Base-by-base conservation (phyloP, 352 stramenopile species). In the Phytophthora macrochlamydospora region DNA sequence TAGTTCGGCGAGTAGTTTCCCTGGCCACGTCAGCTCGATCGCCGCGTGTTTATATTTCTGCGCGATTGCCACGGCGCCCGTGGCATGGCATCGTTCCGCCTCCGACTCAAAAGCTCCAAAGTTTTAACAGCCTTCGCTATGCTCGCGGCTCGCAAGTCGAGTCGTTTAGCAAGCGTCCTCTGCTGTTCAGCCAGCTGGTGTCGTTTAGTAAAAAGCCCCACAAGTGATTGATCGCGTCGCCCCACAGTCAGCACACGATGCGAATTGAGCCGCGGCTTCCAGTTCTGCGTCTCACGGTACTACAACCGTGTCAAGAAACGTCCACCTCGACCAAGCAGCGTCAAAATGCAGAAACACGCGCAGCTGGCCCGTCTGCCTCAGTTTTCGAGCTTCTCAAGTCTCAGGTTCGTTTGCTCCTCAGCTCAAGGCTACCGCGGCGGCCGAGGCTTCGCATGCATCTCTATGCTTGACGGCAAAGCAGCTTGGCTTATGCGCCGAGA, bases 281-380 rank as follows among this genome's bases (percentile, higher is more conserved):
- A 18, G n/a, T 59, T 59, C 14, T 59, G 42, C 31, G 18, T 7
- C 5, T 2, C 32, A 59, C 53, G 53, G 53, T 59, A 59, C 42
- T 28, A 38, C 29, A 7, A 7, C 13, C 28, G 53, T 59, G 30
- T 49, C 51, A 57, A 59, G 38, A 51, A 50, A 51, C 11, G 40
- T 59, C 52, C 52, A 31, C 53, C 53, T 40, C 42, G 40, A 45
- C 31, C 53, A 59, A 59, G 53, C 53, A 59, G 53, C 53, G 14
- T 42, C 42, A 51, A 42, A n/a, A 43, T 14, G 53, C 53, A 59
- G 53, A 59, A 45, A 59, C 32, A 51, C 53, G 53, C 53, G 11
- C 42, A 52, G 24, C 46, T 52, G 46, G 24, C 46, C 30, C 46
- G 24, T 52, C 29, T 52, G 46, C 8, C 28, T 52, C 37, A 7